phyloP scores from a whole-genome alignment of 1,284 basidiomycete genomes.

The Cutaneotrichosporon arboriforme region DNA sequence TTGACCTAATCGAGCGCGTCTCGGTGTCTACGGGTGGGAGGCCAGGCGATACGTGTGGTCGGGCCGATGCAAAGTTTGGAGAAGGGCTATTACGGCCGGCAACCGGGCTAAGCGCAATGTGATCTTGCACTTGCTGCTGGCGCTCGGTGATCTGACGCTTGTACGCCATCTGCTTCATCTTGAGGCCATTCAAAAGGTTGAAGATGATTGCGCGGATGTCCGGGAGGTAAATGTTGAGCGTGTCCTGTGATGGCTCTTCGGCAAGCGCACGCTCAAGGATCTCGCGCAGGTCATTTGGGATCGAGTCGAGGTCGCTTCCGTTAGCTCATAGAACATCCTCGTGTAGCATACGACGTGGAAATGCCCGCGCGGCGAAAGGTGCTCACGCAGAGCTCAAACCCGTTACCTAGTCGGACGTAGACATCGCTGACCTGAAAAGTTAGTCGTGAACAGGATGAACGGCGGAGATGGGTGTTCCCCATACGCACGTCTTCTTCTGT shows the following conservation, averaged over 20 bases:
- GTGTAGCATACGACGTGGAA: conserved; percentile 70
- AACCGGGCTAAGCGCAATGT: not conserved
- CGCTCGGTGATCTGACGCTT: conserved; percentile 32
- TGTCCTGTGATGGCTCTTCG: conserved; percentile 79
- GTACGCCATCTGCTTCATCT: conserved; percentile 81
- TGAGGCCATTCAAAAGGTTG: conserved; percentile 80
- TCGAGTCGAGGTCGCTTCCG: conserved; percentile 72
- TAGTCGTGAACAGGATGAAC: not conserved
- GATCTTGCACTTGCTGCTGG: not conserved
- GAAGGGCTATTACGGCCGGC: no score
- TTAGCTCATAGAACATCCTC: conserved; percentile 10
- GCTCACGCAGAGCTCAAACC: conserved; percentile 88
- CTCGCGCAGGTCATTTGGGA: conserved; percentile 81
- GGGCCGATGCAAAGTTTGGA: no score
- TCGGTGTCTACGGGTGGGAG: not conserved
- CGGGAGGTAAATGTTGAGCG: conserved; percentile 84
- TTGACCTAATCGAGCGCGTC: not conserved
- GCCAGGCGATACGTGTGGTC: no score
- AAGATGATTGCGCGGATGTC: conserved; percentile 91
- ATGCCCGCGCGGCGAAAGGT: conserved; percentile 84
- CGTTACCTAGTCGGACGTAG: conserved; percentile 93
- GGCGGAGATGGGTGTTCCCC: not conserved
- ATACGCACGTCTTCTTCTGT: conserved; percentile 57
- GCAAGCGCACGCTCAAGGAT: conserved; percentile 86
- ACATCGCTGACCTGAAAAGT: conserved; percentile 77